Base-by-base conservation (phyloP, 2,329 filamentous ascomycete species). In the Hypoxylon sp. region DNA sequence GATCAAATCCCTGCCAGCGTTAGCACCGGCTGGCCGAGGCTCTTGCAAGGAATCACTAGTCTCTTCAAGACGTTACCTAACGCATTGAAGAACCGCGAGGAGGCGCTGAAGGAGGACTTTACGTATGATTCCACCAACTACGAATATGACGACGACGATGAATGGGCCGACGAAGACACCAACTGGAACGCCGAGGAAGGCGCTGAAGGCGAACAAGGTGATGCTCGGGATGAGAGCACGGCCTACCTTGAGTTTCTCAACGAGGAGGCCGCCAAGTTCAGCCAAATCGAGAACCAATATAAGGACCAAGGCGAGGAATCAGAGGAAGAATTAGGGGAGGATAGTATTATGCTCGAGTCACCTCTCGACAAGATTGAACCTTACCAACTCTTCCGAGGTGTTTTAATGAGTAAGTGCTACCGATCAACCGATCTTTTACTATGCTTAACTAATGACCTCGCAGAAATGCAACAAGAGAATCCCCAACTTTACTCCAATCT, bases 241-340 rank as follows among this genome's bases (percentile, higher is more conserved):
- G 94, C 95, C 5, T 99, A 99, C 79, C 88, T 99, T 51, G 95
- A 98, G 73, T 99, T 99, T 84, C 83, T 99, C 30, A 97, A 95
- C 75, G 92, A 97, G 79, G 95, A 98, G 90, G 94, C 94, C 11
- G 91, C 94, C 75, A 97, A 96, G 79, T 95, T 96, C 79, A 90
- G 91, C 70, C 88, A 90, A 17, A 86, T 91, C 30, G 85, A 88
- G 33, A 76, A 73, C 33, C 72, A 75, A 35, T 77, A 78, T 54
- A 69, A 70, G 35, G 75, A 72, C n/a, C 80, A 81, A 17, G 87
- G 88, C 14, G 89, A 91, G 27, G 88, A 91, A 54, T 93, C 93
- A 1, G 92, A 95, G 27, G 94, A 97, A 62, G 95, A 97, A 61
- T 90, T 98, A 50, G 89, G 97, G 17, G 95, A 98, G 80, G 96